Conservation (phyloP, 352 stramenopile species). For the Phytophthora podocarpi region DNA sequence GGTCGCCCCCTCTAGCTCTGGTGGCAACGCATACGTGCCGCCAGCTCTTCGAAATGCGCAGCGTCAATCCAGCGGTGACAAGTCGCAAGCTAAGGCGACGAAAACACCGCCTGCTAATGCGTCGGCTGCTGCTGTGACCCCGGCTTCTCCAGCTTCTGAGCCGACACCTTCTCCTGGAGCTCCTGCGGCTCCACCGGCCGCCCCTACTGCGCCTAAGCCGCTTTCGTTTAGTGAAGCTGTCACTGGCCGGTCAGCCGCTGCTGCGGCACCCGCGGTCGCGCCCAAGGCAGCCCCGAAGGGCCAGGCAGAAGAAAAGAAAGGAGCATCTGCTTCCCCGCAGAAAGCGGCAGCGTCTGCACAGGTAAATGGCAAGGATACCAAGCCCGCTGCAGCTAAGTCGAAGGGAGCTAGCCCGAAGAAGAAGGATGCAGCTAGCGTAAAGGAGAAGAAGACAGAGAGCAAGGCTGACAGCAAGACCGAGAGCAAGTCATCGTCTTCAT, state of each 20-base stretch:
- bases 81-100: slow-evolving; percentile 25
- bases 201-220: slow-evolving; percentile 42
- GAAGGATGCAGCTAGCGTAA: slow-evolving; percentile 31
- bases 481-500: slow-evolving; percentile 16
- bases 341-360: slow-evolving; percentile 18
- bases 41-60: slow-evolving; percentile 63
- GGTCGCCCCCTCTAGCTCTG: neutral
- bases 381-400: slow-evolving; percentile 18
- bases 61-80: slow-evolving; percentile 43
- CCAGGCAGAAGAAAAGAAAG: slow-evolving; percentile 26
- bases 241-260: slow-evolving; percentile 41
- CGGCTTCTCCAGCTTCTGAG: slow-evolving; percentile 5
- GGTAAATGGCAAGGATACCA: slow-evolving; percentile 26
- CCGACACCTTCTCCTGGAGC: slow-evolving; percentile 16
- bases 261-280: slow-evolving; percentile 4
- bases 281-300: slow-evolving; percentile 6
- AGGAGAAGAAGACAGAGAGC: slow-evolving; percentile 27
- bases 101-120: slow-evolving; percentile 10
- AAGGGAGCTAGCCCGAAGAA: slow-evolving; percentile 25
- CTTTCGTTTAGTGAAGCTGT: slow-evolving; percentile 79
- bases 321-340: slow-evolving; percentile 4
- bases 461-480: slow-evolving; percentile 20
- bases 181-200: neutral
- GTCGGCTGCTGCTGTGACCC: neutral
- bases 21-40: slow-evolving; percentile 64